These are phyloP conservation scores for Bruguiera gymnorhiza DNA, from an alignment of 345 rosid genomes.

Conservation along the genomic window DNA sequence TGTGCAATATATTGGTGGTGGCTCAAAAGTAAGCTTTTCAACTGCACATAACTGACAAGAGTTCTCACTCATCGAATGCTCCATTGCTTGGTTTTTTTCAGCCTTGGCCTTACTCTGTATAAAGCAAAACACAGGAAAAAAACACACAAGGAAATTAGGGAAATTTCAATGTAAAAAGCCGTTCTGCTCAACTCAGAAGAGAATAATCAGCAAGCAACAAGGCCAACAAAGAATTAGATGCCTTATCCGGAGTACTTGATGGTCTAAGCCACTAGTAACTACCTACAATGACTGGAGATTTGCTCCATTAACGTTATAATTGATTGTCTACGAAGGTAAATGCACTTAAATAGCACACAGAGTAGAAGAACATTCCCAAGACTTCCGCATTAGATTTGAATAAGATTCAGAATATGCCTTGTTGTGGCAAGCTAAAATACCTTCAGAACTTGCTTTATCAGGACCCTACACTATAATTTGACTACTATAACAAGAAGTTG, in stretches of 20 bases:
- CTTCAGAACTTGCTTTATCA: too few species aligned
- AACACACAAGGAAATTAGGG: background rate
- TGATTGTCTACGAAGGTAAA: background rate
- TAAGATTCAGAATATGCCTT: too few species aligned
- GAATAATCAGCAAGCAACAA: background rate
- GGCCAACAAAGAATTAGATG: background rate
- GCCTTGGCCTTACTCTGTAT: conserved; percentile 92
- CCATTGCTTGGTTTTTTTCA: conserved; percentile 97
- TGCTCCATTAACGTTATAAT: background rate
- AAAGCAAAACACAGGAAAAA: conserved; percentile 17
- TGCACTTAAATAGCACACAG: background rate
- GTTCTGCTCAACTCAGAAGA: background rate
- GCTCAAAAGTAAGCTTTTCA: conserved; percentile 97
- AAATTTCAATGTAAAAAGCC: background rate
- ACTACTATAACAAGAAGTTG: too few species aligned
- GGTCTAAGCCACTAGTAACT: background rate
- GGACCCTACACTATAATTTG: too few species aligned
- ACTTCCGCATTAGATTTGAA: too few species aligned
- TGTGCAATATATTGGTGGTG: conserved; percentile 93
- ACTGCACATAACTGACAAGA: conserved; percentile 99
- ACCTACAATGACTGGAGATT: background rate
- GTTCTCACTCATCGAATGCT: conserved; percentile 93
- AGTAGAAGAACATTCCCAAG: background rate
- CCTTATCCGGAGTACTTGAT: background rate
- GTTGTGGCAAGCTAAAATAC: too few species aligned